Conservation (phyloP, 1,284 basidiomycete genomes). For the Peniophora sp. region DNA sequence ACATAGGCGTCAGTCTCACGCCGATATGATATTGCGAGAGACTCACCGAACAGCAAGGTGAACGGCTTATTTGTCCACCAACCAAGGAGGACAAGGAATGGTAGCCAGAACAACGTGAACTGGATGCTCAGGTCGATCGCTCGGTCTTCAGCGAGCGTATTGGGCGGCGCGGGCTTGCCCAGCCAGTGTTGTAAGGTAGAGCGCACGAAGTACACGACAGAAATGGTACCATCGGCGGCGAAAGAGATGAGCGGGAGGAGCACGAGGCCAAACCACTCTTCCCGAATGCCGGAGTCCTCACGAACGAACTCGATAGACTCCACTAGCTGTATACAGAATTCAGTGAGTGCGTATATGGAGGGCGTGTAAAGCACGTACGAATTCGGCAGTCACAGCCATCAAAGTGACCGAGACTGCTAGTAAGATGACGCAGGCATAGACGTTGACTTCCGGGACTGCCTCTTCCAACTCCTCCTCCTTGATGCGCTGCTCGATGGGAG, state of each 20-base stretch:
- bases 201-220: conserved; percentile 41
- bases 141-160: conserved; percentile 43
- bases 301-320: conserved; percentile 51
- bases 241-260: conserved; percentile 64
- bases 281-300: conserved; percentile 28
- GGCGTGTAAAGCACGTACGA: conserved; percentile 30
- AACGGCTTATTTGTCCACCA: conserved; percentile 53
- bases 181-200: conserved; percentile 13
- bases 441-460: conserved; percentile 48
- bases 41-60: conserved; percentile 39
- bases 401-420: conserved; percentile 45
- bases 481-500: conserved; percentile 32
- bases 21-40: not conserved
- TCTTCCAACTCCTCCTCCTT: conserved; percentile 32
- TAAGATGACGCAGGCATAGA: conserved; percentile 48
- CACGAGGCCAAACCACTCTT: conserved; percentile 67
- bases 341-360: not conserved
- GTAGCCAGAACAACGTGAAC: conserved; percentile 62
- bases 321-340: conserved; percentile 37
- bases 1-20: not conserved
- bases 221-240: conserved; percentile 55
- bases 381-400: conserved; percentile 62
- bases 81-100: conserved; percentile 47
- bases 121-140: conserved; percentile 63
- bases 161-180: conserved; percentile 2